Conservation (phyloP, 257 asterid genomes). For the Nicotiana noctiflora region DNA sequence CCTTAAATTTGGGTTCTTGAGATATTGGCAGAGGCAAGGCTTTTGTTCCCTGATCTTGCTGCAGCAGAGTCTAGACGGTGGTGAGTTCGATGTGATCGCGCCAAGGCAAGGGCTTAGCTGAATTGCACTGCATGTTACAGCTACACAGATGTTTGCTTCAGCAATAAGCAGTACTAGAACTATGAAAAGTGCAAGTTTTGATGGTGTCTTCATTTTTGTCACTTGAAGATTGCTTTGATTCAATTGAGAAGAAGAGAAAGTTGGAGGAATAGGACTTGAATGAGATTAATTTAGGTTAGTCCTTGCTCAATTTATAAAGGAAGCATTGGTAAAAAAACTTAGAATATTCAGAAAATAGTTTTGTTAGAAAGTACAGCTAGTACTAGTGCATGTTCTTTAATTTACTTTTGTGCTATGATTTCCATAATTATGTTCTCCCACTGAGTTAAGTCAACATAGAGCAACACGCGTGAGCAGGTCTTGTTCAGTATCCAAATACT, state of each 20-base stretch:
- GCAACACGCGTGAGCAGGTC: background rate
- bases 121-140: slow-evolving; percentile 20
- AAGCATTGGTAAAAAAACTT: background rate
- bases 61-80: slow-evolving; percentile 26
- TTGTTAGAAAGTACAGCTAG: background rate
- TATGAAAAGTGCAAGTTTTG: slow-evolving; percentile 9
- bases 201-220: slow-evolving; percentile 26
- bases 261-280: background rate
- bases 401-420: background rate
- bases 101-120: slow-evolving; percentile 19
- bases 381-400: background rate
- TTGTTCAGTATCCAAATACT: background rate
- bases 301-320: background rate
- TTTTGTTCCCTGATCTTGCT: slow-evolving; percentile 17
- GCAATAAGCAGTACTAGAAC: slow-evolving; percentile 18
- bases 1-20: slow-evolving; percentile 20
- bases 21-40: slow-evolving; percentile 29
- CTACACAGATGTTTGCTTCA: slow-evolving; percentile 19
- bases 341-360: background rate
- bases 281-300: background rate
- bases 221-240: background rate
- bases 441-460: background rate
- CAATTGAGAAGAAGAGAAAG: background rate
- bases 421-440: background rate
- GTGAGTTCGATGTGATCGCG: slow-evolving; percentile 11